Evolutionary conservation across 2,329 filamentous ascomycete genomes (phyloP).

Genomic region (Exophiala phaeomuriformis): DNA sequence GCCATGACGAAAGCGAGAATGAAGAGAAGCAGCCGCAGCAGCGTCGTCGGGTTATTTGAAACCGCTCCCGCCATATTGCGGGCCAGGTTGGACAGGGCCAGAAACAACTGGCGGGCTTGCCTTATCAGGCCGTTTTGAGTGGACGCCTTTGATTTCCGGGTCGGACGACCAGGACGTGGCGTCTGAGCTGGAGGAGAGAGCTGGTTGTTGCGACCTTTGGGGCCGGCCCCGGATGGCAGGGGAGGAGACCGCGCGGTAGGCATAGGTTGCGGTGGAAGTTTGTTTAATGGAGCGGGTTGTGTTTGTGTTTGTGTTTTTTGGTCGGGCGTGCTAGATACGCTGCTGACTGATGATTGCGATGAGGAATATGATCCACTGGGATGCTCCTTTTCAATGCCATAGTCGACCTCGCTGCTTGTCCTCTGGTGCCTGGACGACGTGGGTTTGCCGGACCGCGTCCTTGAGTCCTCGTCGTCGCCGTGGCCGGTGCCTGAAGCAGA

Average conservation of each 20-base stretch:
- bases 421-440: constrained; percentile 38
- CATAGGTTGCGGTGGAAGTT: constrained; percentile 8
- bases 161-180: constrained; percentile 12
- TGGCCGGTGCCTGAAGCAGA: constrained; percentile 44
- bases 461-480: neutral
- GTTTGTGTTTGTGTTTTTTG: constrained; percentile 21
- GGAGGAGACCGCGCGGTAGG: constrained; percentile 10
- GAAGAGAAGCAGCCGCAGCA: constrained; percentile 64
- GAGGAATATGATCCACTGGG: constrained; percentile 31
- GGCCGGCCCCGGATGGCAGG: constrained; percentile 4
- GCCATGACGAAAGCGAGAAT: constrained; percentile 69
- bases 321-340: neutral
- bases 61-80: constrained; percentile 46
- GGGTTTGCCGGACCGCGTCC: constrained; percentile 30
- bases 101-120: constrained; percentile 41
- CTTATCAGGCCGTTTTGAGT: constrained; percentile 32
- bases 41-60: constrained; percentile 48
- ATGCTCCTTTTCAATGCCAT: constrained; percentile 55
- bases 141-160: constrained; percentile 15
- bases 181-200: constrained; percentile 21
- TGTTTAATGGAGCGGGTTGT: constrained; percentile 10
- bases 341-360: neutral
- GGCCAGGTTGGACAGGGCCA: constrained; percentile 44
- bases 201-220: constrained; percentile 5
- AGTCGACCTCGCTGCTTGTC: constrained; percentile 61